Evolutionary conservation across 129 eudicot genomes (phyloP).

Genomic region (Flaveria ramosissima): DNA sequence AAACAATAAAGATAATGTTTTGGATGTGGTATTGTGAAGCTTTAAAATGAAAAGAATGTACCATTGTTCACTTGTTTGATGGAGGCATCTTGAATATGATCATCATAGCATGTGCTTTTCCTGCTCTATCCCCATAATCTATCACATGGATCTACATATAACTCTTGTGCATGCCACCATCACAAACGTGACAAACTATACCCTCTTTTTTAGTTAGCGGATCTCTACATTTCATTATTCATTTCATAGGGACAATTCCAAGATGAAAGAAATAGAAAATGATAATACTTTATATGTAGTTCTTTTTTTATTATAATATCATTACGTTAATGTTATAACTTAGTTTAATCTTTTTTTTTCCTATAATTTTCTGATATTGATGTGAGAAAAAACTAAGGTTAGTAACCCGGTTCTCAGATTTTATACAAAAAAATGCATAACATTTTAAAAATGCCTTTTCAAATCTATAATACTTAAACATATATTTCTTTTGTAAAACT

Average conservation of each 20-base stretch:
- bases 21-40: not conserved
- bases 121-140: conserved; percentile 13
- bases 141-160: conserved; percentile 18
- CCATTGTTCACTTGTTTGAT: conserved; percentile 17
- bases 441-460: too few relatives aligned
- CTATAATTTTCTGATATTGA: too few relatives aligned
- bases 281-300: not conserved
- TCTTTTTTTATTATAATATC: too few relatives aligned
- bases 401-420: too few relatives aligned
- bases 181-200: conserved; percentile 14
- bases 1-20: not conserved
- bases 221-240: not conserved
- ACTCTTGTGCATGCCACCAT: conserved; percentile 24
- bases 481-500: too few relatives aligned
- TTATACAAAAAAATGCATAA: too few relatives aligned
- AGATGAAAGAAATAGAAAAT: not conserved
- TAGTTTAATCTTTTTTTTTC: too few relatives aligned
- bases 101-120: conserved; percentile 26
- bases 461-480: too few relatives aligned
- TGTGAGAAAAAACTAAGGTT: too few relatives aligned
- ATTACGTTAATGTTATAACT: too few relatives aligned
- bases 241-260: not conserved
- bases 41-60: not conserved
- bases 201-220: not conserved
- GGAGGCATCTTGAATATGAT: conserved; percentile 4